Conservation (phyloP, 2,329 filamentous ascomycete species). For the Bertia moriformis region DNA sequence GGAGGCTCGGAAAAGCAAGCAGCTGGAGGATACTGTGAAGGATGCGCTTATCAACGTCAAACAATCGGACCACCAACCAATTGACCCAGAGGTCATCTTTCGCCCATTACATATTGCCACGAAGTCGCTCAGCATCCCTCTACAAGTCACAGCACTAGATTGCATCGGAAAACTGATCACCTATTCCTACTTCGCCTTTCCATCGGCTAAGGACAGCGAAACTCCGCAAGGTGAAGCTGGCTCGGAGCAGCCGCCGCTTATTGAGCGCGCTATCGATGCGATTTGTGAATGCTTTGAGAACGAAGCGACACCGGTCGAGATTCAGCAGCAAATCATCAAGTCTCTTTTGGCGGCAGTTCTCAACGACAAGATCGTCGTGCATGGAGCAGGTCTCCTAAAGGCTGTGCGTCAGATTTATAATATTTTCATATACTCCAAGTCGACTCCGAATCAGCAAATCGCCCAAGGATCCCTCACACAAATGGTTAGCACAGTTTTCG, state of each 20-base stretch:
- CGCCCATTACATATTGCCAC: slow-evolving; percentile 80
- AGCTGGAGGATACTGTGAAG: slow-evolving; percentile 67
- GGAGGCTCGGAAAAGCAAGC: slow-evolving; percentile 76
- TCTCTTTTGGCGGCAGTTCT: slow-evolving; percentile 86
- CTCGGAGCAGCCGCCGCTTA: slow-evolving; percentile 53
- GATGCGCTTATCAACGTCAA: slow-evolving; percentile 76
- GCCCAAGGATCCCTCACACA: slow-evolving; percentile 93
- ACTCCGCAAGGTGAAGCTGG: slow-evolving; percentile 24
- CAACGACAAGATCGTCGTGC: slow-evolving; percentile 97
- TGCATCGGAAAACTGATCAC: slow-evolving; percentile 98
- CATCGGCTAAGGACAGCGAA: slow-evolving; percentile 27
- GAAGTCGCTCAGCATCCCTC: slow-evolving; percentile 67
- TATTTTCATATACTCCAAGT: slow-evolving; percentile 90
- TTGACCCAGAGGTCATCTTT: slow-evolving; percentile 85
- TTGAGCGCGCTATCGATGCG: slow-evolving; percentile 94
- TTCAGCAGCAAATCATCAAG: slow-evolving; percentile 96
- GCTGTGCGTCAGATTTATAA: slow-evolving; percentile 97
- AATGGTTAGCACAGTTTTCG: slow-evolving; percentile 97
- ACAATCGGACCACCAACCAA: slow-evolving; percentile 63
- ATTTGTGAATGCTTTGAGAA: slow-evolving; percentile 99
- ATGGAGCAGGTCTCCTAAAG: slow-evolving; percentile 88
- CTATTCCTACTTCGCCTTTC: slow-evolving; percentile 89
- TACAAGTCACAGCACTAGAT: slow-evolving; percentile 83
- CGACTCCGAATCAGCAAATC: slow-evolving; percentile 86
- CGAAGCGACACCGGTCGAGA: slow-evolving; percentile 78